Percentiles rank a stretch among this genome's conserved stretches.
Conservation (phyloP, 139 green algal species). For the Nannochloris sp. region DNA sequence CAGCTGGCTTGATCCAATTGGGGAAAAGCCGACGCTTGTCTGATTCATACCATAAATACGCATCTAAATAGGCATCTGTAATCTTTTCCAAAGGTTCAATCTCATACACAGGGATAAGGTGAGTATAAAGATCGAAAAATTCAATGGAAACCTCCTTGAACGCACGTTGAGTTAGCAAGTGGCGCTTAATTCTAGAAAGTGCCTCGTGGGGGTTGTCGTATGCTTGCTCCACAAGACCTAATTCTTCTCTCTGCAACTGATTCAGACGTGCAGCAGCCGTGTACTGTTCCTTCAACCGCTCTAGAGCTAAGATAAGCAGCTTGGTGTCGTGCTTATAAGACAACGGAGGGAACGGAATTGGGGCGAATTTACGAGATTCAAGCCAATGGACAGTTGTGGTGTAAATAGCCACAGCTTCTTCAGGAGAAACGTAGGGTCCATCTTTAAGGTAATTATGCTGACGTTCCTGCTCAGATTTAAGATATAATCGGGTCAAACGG, state of each 20-base stretch:
- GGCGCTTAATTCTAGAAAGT: slow-evolving; percentile 96
- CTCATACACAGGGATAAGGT: slow-evolving; percentile 97
- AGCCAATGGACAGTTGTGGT: slow-evolving; percentile 99
- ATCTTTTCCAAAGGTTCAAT: slow-evolving; percentile 99
- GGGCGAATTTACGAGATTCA: slow-evolving; percentile 93
- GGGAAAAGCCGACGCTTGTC: slow-evolving; percentile 98
- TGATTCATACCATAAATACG: slow-evolving; percentile 75
- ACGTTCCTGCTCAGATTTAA: slow-evolving; percentile 97
- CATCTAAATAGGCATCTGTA: slow-evolving; percentile 96
- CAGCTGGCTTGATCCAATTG: slow-evolving; percentile 98
- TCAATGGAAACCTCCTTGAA: slow-evolving; percentile 95
- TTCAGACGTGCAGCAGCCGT: slow-evolving; percentile 92
- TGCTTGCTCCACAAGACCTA: slow-evolving; percentile 97
- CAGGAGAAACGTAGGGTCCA: slow-evolving; percentile 82
- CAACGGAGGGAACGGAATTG: slow-evolving; percentile 97
- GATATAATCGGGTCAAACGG: slow-evolving; percentile 93
- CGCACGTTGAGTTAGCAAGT: slow-evolving; percentile 93
- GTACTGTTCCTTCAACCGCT: slow-evolving; percentile 99
- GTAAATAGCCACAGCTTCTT: slow-evolving; percentile 96
- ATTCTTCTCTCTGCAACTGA: slow-evolving; percentile 94
- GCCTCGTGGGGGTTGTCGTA: slow-evolving; percentile 99
- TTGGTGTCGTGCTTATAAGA: slow-evolving; percentile 99
- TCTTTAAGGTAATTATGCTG: slow-evolving; percentile 99
- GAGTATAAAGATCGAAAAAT: slow-evolving; percentile 94
- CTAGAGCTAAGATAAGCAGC: slow-evolving; percentile 97